These are phyloP conservation scores for Beauveria brongniartii DNA, from an alignment of 2,329 filamentous ascomycete species.

Conservation along the genomic window DNA sequence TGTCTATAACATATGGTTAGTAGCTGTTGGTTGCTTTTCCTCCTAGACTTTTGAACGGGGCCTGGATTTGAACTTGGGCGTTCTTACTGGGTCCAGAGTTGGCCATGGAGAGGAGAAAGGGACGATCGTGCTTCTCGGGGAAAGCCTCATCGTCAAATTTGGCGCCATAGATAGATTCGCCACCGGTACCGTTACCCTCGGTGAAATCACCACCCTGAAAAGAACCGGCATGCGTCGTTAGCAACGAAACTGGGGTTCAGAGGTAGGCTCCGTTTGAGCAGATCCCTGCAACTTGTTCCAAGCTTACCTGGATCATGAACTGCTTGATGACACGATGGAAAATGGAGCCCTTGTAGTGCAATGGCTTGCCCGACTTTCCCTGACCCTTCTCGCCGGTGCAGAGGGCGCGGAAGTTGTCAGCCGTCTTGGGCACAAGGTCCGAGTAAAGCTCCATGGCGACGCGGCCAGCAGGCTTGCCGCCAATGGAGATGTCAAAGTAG, in stretches of 20 bases:
- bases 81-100: constrained; percentile 80
- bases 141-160: constrained; percentile 99
- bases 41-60: no score
- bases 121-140: constrained; percentile 79
- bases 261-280: not conserved
- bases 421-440: constrained; percentile 82
- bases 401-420: constrained; percentile 89
- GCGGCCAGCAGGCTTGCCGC: constrained; percentile 63
- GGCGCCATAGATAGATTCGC: constrained; percentile 93
- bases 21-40: not conserved
- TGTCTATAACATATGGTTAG: constrained; percentile 38
- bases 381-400: constrained; percentile 92
- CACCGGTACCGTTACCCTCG: constrained; percentile 85
- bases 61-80: not conserved
- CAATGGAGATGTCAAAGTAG: constrained; percentile 89
- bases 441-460: constrained; percentile 77
- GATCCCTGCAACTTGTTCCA: not conserved
- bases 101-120: constrained; percentile 94
- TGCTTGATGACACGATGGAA: constrained; percentile 98
- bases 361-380: constrained; percentile 71
- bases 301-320: constrained; percentile 72
- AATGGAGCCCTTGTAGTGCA: constrained; percentile 85
- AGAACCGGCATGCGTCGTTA: not conserved
- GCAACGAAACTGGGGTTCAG: not conserved
- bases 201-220: constrained; percentile 94